These are phyloP conservation scores for Aspergillus latus DNA, from an alignment of 2,329 filamentous ascomycete genomes.

Conservation along the genomic window DNA sequence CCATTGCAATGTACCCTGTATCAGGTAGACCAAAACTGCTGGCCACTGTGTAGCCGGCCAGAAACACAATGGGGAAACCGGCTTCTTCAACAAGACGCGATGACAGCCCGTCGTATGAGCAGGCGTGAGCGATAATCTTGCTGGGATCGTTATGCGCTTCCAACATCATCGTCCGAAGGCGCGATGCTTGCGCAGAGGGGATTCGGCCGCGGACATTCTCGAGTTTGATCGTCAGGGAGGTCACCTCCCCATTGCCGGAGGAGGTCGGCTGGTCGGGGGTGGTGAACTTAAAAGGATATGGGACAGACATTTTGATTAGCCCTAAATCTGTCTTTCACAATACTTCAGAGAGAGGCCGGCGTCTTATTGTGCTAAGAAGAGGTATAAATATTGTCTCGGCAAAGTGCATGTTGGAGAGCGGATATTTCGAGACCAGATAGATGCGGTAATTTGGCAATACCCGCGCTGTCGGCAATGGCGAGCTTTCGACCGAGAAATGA, in stretches of 20 bases:
- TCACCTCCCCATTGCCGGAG: background rate
- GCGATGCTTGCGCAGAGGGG: conserved; percentile 42
- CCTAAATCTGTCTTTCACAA: too few species aligned
- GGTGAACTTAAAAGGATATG: conserved; percentile 18
- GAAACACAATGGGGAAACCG: conserved; percentile 49
- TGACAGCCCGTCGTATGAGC: conserved; percentile 47
- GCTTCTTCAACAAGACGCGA: conserved; percentile 49
- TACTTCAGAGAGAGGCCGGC: too few species aligned
- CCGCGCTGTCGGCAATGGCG: background rate
- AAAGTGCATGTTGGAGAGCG: background rate
- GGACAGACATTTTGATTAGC: conserved; percentile 4
- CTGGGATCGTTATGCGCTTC: conserved; percentile 43
- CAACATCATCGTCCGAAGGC: conserved; percentile 27
- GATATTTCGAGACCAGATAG: background rate
- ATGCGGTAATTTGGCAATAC: conserved; percentile 3
- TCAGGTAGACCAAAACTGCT: conserved; percentile 46
- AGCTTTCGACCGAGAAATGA: conserved; percentile 9
- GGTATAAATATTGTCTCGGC: background rate
- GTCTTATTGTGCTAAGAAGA: too few species aligned
- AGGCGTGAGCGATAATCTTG: conserved; percentile 48
- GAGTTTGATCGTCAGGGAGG: conserved; percentile 8
- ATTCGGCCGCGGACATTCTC: conserved; percentile 33
- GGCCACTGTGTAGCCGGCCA: conserved; percentile 46
- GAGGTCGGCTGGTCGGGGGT: conserved; percentile 5
- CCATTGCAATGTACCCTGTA: conserved; percentile 52